Evolutionary conservation across 306 rosid genomes (phyloP).

Genomic region (Vigna angularis): DNA sequence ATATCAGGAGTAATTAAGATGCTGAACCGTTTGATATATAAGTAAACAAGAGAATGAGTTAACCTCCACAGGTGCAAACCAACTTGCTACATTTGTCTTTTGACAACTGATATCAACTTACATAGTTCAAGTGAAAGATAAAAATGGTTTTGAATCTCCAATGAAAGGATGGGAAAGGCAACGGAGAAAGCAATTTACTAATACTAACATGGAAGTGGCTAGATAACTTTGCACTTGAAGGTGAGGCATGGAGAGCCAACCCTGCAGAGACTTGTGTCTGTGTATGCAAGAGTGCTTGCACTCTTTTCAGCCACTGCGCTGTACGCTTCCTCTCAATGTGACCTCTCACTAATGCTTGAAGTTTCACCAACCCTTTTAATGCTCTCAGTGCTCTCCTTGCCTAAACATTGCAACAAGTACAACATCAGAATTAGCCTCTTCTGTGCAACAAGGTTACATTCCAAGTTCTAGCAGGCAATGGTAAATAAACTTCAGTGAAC

Average conservation of each 20-base stretch:
- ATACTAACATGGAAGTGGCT: slow-evolving; percentile 61
- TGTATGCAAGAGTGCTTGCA: slow-evolving; percentile 70
- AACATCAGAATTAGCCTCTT: neutral
- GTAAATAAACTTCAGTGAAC: neutral
- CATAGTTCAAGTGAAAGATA: neutral
- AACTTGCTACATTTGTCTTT: neutral
- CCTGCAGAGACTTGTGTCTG: slow-evolving; percentile 65
- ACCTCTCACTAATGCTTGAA: slow-evolving; percentile 90
- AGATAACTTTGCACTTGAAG: slow-evolving; percentile 58
- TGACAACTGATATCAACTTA: neutral
- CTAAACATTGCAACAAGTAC: slow-evolving; percentile 45
- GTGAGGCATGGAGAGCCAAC: slow-evolving; percentile 47
- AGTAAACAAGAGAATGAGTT: neutral
- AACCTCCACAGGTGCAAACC: neutral
- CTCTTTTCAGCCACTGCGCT: slow-evolving; percentile 67
- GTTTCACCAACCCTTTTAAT: slow-evolving; percentile 84
- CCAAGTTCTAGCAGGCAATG: neutral
- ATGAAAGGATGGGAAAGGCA: neutral
- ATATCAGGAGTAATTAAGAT: slow-evolving; percentile 22
- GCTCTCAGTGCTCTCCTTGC: slow-evolving; percentile 91
- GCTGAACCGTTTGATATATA: neutral
- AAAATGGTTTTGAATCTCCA: neutral
- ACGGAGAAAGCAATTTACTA: neutral
- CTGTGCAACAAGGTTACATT: neutral
- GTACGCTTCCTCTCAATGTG: slow-evolving; percentile 85